Evolutionary conservation across 352 stramenopile species (phyloP).

Genomic region (Peronospora belbahrii): DNA sequence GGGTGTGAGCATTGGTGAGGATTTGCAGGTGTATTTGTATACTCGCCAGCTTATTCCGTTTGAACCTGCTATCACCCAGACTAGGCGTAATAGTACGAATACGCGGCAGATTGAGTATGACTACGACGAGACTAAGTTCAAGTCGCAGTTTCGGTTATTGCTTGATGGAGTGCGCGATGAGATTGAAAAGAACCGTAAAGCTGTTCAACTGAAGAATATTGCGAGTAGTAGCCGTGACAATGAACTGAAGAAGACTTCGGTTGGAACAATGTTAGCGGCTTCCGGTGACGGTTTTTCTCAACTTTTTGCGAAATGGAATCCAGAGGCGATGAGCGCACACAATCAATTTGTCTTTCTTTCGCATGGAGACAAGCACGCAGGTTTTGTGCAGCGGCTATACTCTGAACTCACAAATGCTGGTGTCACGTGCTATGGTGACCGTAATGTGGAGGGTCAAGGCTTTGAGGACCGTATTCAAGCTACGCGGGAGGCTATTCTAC

Average conservation of each 20-base stretch:
- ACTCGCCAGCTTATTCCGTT: conserved; percentile 78
- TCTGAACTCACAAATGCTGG: conserved; percentile 43
- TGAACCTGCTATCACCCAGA: conserved; percentile 52
- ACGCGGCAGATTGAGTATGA: conserved; percentile 68
- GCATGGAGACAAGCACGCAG: conserved; percentile 61
- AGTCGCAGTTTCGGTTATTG: conserved; percentile 65
- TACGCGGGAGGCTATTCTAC: conserved; percentile 71
- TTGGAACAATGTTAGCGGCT: conserved; percentile 18
- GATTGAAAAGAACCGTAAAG: conserved; percentile 66
- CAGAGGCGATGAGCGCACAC: conserved; percentile 18
- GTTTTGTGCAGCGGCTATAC: conserved; percentile 65
- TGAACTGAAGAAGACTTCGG: conserved; percentile 22
- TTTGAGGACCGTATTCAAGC: conserved; percentile 71
- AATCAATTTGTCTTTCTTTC: conserved; percentile 71
- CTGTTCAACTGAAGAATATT: conserved; percentile 33
- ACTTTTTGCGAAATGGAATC: conserved; percentile 58
- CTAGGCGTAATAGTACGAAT: conserved; percentile 44
- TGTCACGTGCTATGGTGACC: conserved; percentile 60
- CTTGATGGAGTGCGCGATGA: conserved; percentile 78
- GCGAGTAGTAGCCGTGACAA: conserved; percentile 23
- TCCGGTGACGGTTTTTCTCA: conserved; percentile 32
- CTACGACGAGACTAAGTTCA: conserved; percentile 64
- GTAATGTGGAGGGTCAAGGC: conserved; percentile 46
- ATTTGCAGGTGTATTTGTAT: conserved; percentile 80
- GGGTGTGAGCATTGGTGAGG: conserved; percentile 52